Evolutionary conservation across 2,329 filamentous ascomycete species (phyloP).

Genomic region (Aspergillus aculeatus): DNA sequence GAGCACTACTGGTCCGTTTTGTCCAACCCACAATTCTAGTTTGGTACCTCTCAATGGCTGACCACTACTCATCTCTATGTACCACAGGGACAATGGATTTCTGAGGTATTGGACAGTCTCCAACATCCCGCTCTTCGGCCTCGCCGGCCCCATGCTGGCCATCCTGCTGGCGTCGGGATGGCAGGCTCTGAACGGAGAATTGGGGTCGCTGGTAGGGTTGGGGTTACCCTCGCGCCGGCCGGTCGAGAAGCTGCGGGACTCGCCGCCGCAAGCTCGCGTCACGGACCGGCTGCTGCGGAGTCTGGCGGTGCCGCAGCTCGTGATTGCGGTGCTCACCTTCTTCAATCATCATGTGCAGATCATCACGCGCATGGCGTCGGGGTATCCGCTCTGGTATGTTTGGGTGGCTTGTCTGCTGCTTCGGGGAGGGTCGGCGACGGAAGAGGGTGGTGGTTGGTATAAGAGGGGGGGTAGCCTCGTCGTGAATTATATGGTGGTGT

Average conservation of each 20-base stretch:
- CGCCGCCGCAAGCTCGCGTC: not conserved
- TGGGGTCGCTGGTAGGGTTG: not conserved
- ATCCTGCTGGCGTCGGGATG: conserved; percentile 2
- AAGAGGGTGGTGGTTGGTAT: not conserved
- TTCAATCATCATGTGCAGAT: conserved; percentile 12
- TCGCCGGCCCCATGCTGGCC: conserved; percentile 8
- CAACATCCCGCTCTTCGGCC: conserved; percentile 9
- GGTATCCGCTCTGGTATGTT: conserved; percentile 13
- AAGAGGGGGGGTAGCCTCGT: not conserved
- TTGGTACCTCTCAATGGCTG: no score
- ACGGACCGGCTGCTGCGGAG: conserved; percentile 6
- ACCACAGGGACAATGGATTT: conserved; percentile 10
- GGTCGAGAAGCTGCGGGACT: not conserved
- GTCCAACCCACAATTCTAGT: no score
- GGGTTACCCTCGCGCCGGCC: no score
- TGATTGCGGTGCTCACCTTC: conserved; percentile 2
- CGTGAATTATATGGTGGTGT: conserved; percentile 8
- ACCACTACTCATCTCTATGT: not conserved
- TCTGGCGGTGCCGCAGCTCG: conserved; percentile 9
- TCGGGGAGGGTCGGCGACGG: not conserved
- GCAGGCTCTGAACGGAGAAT: not conserved
- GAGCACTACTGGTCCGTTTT: conserved; percentile 11
- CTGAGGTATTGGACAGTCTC: conserved; percentile 12
- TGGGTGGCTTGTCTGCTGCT: conserved; percentile 4
- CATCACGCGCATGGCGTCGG: conserved; percentile 11